Percentiles rank a stretch among this genome's conserved stretches.
Conservation (phyloP, 441 rosid genomes). For the Mallotus japonicus region DNA sequence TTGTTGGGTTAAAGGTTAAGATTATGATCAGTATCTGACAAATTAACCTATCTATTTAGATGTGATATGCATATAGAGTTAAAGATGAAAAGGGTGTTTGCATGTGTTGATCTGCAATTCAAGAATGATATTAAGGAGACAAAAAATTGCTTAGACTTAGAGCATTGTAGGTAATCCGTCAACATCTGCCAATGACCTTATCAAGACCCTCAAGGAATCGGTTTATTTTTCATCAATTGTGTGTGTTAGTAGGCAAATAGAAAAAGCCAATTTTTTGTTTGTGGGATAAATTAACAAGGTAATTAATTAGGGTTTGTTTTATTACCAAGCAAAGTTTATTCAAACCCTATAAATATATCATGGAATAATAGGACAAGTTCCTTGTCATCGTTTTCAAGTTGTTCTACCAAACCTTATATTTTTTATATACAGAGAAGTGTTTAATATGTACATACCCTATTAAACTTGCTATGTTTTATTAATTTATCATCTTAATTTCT, state of each 20-base stretch:
- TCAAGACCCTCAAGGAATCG: neutral
- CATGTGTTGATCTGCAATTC: neutral
- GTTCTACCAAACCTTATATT: neutral
- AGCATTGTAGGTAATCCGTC: neutral
- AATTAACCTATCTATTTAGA: neutral
- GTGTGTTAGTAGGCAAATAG: no score
- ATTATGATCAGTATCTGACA: neutral
- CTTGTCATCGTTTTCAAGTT: conserved; percentile 8
- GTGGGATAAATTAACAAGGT: no score
- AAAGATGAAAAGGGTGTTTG: no score
- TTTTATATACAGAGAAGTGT: no score
- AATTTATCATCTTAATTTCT: no score
- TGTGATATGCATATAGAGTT: no score
- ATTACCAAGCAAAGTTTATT: neutral
- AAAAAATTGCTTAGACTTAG: no score
- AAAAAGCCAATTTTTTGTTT: no score
- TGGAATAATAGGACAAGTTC: conserved; percentile 6
- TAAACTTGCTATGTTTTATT: no score
- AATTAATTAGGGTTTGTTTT: no score
- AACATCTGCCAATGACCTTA: conserved; percentile 3
- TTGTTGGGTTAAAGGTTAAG: neutral
- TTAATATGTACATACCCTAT: no score
- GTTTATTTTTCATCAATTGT: no score
- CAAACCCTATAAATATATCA: neutral
- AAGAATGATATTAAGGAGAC: neutral